Evolutionary conservation across 441 rosid species (phyloP).

Genomic region (Daphne laureola): DNA sequence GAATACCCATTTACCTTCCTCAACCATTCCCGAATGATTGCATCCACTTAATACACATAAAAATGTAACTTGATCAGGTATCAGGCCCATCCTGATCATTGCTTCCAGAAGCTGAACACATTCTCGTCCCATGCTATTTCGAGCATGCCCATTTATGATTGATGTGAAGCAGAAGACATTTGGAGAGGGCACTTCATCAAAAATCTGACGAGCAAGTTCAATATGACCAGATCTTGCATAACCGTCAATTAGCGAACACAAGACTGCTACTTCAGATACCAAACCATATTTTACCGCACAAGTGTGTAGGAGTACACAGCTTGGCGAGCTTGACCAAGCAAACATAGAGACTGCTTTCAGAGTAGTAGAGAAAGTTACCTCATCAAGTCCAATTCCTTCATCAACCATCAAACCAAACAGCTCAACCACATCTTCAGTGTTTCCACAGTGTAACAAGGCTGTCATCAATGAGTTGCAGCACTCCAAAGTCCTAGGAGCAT

Average conservation of each 20-base stretch:
- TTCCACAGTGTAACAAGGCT: constrained; percentile 48
- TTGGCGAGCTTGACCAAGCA: constrained; percentile 22
- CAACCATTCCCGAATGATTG: constrained; percentile 66
- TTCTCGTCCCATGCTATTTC: constrained; percentile 60
- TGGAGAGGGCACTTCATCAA: constrained; percentile 37
- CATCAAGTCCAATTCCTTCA: constrained; percentile 60
- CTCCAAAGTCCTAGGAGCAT: constrained; percentile 32
- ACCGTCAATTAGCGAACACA: constrained; percentile 54
- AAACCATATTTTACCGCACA: constrained; percentile 47
- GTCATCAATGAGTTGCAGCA: constrained; percentile 73
- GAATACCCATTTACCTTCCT: constrained; percentile 56
- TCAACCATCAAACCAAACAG: constrained; percentile 67
- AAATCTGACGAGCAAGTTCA: constrained; percentile 39
- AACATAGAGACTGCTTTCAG: constrained; percentile 53
- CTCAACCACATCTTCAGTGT: constrained; percentile 47
- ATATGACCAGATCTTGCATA: constrained; percentile 57
- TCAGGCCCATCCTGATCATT: constrained; percentile 43
- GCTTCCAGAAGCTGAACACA: constrained; percentile 44
- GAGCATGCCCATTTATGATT: constrained; percentile 47
- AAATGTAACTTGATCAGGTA: constrained; percentile 64
- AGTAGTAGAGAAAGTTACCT: constrained; percentile 47
- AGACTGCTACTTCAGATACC: constrained; percentile 48
- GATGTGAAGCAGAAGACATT: constrained; percentile 59
- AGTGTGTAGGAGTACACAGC: constrained; percentile 47
- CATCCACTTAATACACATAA: constrained; percentile 57